phyloP scores from a whole-genome alignment of 768 basidiomycete species.

The Tephrocybe sp. region DNA sequence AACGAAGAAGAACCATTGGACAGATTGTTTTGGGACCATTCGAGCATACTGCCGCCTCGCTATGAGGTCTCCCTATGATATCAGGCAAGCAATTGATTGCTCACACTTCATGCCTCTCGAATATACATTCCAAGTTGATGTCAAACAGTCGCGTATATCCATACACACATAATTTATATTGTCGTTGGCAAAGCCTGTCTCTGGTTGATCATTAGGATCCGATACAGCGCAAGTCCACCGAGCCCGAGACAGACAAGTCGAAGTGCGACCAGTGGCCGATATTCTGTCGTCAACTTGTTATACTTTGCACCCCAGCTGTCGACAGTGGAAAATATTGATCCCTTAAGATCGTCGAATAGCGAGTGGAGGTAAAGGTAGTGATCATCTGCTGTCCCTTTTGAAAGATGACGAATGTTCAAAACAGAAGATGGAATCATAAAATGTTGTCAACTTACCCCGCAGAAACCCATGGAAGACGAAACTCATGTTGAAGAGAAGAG shows the following conservation, averaged over 20 bases:
- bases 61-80: no score
- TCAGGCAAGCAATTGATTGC: no score
- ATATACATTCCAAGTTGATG: no score
- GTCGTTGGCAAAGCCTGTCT: neutral
- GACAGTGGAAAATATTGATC: constrained; percentile 35
- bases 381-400: constrained; percentile 28
- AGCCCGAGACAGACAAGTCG: constrained; percentile 29
- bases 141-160: no score
- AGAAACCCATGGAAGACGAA: constrained; percentile 37
- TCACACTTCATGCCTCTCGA: no score
- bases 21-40: no score
- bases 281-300: constrained; percentile 38
- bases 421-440: neutral
- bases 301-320: constrained; percentile 34
- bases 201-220: constrained; percentile 25
- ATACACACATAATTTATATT: no score
- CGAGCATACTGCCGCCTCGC: no score
- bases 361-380: constrained; percentile 32
- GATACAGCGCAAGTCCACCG: constrained; percentile 30
- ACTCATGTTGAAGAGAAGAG: constrained; percentile 31
- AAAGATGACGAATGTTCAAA: neutral
- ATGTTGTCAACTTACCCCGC: constrained; percentile 25
- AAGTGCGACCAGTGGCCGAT: constrained; percentile 31
- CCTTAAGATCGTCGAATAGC: constrained; percentile 33
- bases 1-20: no score